Evolutionary conservation across 1,139 yeast genomes (phyloP), one percentile per base, ranked within the genome.

Genomic region (Suhomyces atakaporum): DNA sequence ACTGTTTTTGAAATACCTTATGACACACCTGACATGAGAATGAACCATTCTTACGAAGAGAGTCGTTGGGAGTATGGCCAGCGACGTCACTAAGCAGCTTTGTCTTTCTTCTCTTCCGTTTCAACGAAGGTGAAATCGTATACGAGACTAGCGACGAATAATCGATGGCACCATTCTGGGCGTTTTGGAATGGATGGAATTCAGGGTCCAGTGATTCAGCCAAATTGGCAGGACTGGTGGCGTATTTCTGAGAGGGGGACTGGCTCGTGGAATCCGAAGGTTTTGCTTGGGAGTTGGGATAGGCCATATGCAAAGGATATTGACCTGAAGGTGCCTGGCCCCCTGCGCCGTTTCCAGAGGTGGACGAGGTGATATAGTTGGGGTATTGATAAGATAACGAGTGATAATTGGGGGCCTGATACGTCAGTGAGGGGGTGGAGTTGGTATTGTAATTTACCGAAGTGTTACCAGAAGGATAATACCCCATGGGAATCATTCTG

Each of bases 1-100:
- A 77, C 7, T 78, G 77, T 46, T 75, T 74, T 42, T 66, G 71
- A 51, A 77, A 77, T 4, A 64, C 63, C 50, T 76, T 77, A 7
- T 65, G 69, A 51, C 83, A 77, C 11, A 62, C 55, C 8, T 61
- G 56, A 49, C 83, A 77, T 2, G 70, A 66, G 47, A 63, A 73
- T 4, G 50, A 26, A 11, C 40, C 46, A n/a, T 33, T 38, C 18
- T 33, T 32, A 11, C 24, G 11, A 16, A 21, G 16, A 5, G 35
- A 7, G n/a, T 26, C 35, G 16, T 11, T 18, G 13, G 12, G n/a
- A 13, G 18, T 18, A 10, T 26, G 12, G 18, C 16, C 15, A 3
- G 14, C 9, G 9, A 7, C 42, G 7, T 38, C 42, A 22, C 36
- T 31, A 12, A 36, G 19, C 5, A 42, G 35, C 32, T 41, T 39